phyloP scores from a whole-genome alignment of 768 basidiomycete genomes.

The Suillus tomentosus region DNA sequence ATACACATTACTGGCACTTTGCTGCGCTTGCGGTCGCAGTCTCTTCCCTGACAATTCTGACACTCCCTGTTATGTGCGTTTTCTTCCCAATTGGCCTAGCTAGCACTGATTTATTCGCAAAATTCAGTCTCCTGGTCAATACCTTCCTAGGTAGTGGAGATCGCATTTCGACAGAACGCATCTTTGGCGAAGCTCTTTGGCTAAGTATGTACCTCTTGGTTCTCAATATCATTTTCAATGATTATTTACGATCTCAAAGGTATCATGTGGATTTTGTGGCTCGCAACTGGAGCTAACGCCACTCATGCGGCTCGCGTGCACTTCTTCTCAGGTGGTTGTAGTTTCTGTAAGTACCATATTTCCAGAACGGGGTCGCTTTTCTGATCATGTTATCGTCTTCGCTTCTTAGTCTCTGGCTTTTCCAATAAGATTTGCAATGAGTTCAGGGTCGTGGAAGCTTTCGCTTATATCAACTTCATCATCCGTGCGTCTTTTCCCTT shows the following conservation, averaged over 20 bases:
- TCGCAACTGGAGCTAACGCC: conserved; percentile 36
- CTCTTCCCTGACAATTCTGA: conserved; percentile 28
- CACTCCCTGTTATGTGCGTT: conserved; percentile 31
- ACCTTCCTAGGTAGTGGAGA: background rate
- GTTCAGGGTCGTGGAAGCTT: conserved; percentile 33
- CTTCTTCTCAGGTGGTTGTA: conserved; percentile 17
- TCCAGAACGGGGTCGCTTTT: background rate
- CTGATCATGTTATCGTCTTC: background rate
- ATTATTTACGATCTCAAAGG: conserved; percentile 17
- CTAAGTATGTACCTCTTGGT: conserved; percentile 30
- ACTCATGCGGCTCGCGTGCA: conserved; percentile 9
- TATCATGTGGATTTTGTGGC: conserved; percentile 43
- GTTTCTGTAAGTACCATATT: conserved; percentile 9
- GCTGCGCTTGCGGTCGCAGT: conserved; percentile 33
- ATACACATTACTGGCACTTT: conserved; percentile 25
- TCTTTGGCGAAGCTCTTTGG: conserved; percentile 39
- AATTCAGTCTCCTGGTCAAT: conserved; percentile 28
- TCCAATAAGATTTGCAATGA: conserved; percentile 28
- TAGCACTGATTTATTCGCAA: background rate
- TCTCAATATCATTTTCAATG: background rate
- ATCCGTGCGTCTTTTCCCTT: conserved; percentile 25
- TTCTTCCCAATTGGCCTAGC: background rate
- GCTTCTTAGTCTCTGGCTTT: conserved; percentile 15
- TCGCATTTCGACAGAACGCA: conserved; percentile 30
- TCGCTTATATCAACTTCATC: conserved; percentile 40